Base-by-base conservation (phyloP, 2,329 filamentous ascomycete species). In the Exutisphaerella laricina region DNA sequence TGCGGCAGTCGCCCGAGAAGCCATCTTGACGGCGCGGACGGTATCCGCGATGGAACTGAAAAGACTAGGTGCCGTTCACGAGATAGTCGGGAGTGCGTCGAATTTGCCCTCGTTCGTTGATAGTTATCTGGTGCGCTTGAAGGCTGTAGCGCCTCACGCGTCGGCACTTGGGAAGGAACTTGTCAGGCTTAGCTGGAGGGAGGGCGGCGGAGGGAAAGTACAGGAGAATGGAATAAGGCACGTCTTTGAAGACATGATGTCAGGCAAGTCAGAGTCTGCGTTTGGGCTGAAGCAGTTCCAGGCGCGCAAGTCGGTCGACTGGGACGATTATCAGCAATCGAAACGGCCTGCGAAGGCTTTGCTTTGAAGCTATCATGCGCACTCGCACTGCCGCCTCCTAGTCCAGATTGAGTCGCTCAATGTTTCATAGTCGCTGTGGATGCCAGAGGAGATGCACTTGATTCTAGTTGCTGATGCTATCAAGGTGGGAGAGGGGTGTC, bases 211-310 rank as follows among this genome's bases (percentile, higher is more conserved):
- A 9, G n/a, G n/a, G n/a, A 14, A 18, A 8, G 30, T 45, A 18
- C 53, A 53, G 29, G 32, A 45, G 13, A 22, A 39, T n/a, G 34
- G 26, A 25, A 32, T 53, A n/a, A 44, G 47, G 13, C 31, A 47
- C 4, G 39, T 43, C n/a, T 50, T 56, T 23, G 25, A 25, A n/a
- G 26, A 43, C 7, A 56, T 53, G 48, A 55, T 55, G 50, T 18
- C 29, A 13, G 49, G 41, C 14, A 41, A 44, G 10, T 48, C 43
- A 6, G 51, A 55, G 35, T 41, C 42, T 10, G 53, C 45, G 22
- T 41, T 45, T 35, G 51, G 51, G 6, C 30, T 51, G 26, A 33
- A 28, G 12, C 46, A 55, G 22, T 50, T 50, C 28, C 46, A 41
- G 20, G n/a, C n/a, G n/a, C n/a, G n/a, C n/a, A n/a, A n/a, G n/a